phyloP scores from a whole-genome alignment of 371 early-diverging fungal genomes.

The Mucor sp. region DNA sequence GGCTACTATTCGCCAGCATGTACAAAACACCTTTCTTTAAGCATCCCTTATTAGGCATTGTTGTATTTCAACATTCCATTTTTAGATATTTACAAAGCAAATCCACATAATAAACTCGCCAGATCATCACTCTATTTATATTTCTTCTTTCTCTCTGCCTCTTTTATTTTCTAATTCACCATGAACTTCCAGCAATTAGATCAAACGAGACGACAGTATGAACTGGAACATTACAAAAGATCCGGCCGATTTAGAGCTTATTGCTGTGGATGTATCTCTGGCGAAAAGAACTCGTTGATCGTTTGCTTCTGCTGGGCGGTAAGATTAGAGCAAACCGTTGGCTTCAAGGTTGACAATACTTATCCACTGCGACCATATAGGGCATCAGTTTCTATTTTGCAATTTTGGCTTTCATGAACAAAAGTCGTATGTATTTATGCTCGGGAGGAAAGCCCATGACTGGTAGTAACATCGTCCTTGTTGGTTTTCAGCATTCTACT shows the following conservation, averaged over 20 bases:
- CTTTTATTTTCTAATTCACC: neutral
- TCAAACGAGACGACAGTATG: conserved; percentile 1
- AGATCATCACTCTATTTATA: neutral
- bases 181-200: conserved; percentile 1
- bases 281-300: conserved; percentile 15
- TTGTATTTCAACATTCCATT: conserved; percentile 12
- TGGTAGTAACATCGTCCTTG: neutral
- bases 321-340: neutral
- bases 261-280: conserved; percentile 35
- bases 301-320: conserved; percentile 38
- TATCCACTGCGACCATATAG: conserved; percentile 1
- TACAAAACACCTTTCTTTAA: conserved; percentile 63
- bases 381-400: conserved; percentile 38
- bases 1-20: conserved; percentile 69
- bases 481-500: conserved; percentile 30
- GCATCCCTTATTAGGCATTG: conserved; percentile 13
- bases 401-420: conserved; percentile 27
- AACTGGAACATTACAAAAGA: conserved; percentile 2
- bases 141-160: neutral
- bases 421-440: conserved; percentile 26
- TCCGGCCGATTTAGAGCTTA: conserved; percentile 15
- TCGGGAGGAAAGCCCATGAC: neutral
- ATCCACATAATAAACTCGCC: neutral
- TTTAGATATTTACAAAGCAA: conserved; percentile 15
- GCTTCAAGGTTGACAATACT: neutral